A percentile compares a stretch with the other conserved stretches of the same genome.
These are phyloP conservation scores for Colletotrichum liriopes DNA, from an alignment of 2,329 filamentous ascomycete genomes.

Conservation along the genomic window DNA sequence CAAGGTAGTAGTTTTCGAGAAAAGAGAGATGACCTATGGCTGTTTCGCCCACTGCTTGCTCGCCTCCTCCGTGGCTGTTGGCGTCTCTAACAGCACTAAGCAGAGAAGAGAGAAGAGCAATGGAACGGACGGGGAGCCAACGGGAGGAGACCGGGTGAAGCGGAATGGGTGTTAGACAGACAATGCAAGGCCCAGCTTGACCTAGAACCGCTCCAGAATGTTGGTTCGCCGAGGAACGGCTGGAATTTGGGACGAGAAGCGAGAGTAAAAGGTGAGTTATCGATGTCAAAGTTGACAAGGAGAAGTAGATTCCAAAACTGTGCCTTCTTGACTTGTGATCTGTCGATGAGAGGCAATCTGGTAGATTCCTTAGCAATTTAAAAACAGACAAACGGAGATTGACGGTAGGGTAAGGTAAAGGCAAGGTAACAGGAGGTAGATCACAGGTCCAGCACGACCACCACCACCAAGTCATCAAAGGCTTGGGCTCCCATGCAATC, in stretches of 20 bases:
- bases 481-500: constrained; percentile 34
- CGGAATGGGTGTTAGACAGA: not conserved
- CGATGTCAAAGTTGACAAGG: not conserved
- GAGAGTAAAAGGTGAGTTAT: constrained; percentile 13
- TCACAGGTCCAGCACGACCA: constrained; percentile 4
- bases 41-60: constrained; percentile 28
- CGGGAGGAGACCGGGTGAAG: constrained; percentile 2
- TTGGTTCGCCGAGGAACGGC: constrained; percentile 28
- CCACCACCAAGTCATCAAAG: not conserved
- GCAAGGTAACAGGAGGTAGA: constrained; percentile 5
- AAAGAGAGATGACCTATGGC: constrained; percentile 17
- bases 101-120: constrained; percentile 1
- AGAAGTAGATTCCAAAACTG: not conserved
- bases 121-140: not conserved
- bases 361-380: constrained; percentile 37
- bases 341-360: constrained; percentile 6
- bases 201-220: constrained; percentile 1
- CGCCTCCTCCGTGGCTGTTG: constrained; percentile 1
- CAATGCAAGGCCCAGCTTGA: constrained; percentile 11
- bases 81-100: constrained; percentile 4
- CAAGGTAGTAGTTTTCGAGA: not conserved
- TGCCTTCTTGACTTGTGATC: constrained; percentile 11
- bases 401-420: not conserved
- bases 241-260: constrained; percentile 29
- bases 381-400: not conserved